Conservation (phyloP, 1,284 basidiomycete genomes). For the Sanghuangporus weigelae region DNA sequence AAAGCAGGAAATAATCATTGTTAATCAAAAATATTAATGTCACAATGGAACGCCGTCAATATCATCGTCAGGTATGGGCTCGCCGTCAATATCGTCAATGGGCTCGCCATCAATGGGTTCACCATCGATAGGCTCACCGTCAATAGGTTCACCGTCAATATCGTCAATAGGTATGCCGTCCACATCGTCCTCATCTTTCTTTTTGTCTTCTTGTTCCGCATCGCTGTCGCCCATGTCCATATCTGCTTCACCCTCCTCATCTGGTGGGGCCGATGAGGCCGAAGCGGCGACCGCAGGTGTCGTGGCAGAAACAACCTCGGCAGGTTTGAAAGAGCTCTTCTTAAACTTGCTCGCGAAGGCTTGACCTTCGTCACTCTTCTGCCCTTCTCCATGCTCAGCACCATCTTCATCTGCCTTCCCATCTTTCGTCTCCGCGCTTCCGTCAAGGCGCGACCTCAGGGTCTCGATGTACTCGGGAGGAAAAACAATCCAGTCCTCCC, state of each 20-base stretch:
- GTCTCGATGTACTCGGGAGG: constrained; percentile 75
- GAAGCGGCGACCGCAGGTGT: not conserved
- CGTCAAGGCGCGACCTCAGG: constrained; percentile 69
- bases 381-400: constrained; percentile 26
- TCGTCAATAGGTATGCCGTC: constrained; percentile 36
- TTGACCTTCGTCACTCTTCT: constrained; percentile 26
- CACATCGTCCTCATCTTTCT: constrained; percentile 27
- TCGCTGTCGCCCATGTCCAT: constrained; percentile 41
- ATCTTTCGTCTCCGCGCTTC: constrained; percentile 34
- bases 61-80: constrained; percentile 40
- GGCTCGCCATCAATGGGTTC: constrained; percentile 22
- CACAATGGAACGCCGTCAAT: constrained; percentile 34
- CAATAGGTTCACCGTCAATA: constrained; percentile 35
- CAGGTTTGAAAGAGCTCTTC: constrained; percentile 69
- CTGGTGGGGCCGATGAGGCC: constrained; percentile 24
- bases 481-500: constrained; percentile 97
- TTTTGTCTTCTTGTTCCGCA: constrained; percentile 32
- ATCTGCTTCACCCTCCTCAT: constrained; percentile 37
- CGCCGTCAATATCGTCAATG: constrained; percentile 40
- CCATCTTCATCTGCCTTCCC: constrained; percentile 28
- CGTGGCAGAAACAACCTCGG: constrained; percentile 34
- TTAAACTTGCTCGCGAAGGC: constrained; percentile 66
- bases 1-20: too few relatives aligned
- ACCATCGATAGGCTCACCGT: constrained; percentile 34
- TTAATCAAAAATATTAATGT: not conserved